phyloP scores from a whole-genome alignment of 2,329 filamentous ascomycete genomes.

The Trichoderma simmonsii region DNA sequence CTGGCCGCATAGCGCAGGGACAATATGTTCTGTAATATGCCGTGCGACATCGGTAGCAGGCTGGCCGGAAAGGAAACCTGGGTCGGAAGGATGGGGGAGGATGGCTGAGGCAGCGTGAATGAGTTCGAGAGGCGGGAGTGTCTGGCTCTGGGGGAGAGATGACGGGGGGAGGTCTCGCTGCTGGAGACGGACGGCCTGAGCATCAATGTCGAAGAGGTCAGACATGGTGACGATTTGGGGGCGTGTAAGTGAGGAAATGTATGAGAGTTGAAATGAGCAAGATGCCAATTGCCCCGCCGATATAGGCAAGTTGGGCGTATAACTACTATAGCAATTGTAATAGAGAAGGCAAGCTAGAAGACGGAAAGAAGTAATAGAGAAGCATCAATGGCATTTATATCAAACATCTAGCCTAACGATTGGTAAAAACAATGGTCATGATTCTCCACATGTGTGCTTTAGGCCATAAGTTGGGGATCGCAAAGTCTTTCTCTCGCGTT shows the following conservation, averaged over 20 bases:
- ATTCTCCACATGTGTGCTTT: background rate
- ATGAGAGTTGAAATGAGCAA: background rate
- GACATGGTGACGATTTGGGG: slow-evolving; percentile 22
- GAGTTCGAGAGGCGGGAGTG: slow-evolving; percentile 37
- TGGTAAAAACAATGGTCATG: background rate
- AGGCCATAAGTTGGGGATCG: background rate
- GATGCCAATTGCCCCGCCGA: background rate
- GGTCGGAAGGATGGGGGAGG: slow-evolving; percentile 34
- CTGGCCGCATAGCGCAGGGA: slow-evolving; percentile 63
- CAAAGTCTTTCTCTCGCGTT: slow-evolving; percentile 15
- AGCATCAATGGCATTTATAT: background rate
- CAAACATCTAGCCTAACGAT: background rate
- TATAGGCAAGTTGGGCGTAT: background rate
- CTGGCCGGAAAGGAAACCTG: slow-evolving; percentile 33
- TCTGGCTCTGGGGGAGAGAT: slow-evolving; percentile 15
- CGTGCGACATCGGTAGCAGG: slow-evolving; percentile 30
- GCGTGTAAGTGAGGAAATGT: background rate
- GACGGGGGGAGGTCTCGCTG: slow-evolving; percentile 22
- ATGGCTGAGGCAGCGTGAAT: slow-evolving; percentile 39
- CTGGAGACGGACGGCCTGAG: slow-evolving; percentile 26
- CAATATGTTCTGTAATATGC: slow-evolving; percentile 46
- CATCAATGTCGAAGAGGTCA: slow-evolving; percentile 26
- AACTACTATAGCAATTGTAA: background rate
- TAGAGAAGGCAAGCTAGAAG: background rate
- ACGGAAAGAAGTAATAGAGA: background rate